Base-by-base conservation (phyloP, 2,329 filamentous ascomycete genomes). In the Botryotinia calthae region DNA sequence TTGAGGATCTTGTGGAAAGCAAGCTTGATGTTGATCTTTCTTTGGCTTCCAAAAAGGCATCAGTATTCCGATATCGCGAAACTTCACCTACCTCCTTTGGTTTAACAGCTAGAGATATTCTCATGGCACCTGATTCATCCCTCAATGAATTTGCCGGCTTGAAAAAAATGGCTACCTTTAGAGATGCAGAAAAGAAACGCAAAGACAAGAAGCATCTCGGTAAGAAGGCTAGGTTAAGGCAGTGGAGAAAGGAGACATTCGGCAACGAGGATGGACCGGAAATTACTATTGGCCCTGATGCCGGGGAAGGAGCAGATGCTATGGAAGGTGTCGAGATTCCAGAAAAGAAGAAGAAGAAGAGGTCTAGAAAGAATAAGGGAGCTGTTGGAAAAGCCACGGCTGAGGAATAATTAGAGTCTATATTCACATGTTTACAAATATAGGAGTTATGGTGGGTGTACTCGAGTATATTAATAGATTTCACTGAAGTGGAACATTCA, bases 121-220 rank as follows among this genome's bases (percentile, higher is more conserved):
- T 99, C 48, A 87, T 91, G 81, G 94, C 97, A 76, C 93, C 95
- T 62, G 96, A 99, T 83, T 85, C 89, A 64, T 90, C 91, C 71
- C 88, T 99, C 76, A 99, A 99, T 82, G 87, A 95, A 76, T 99
- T 92, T 80, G 95, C 91, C 8, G 95, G 96, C 10, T 85, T 99
- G 79, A 99, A 99, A 87, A 98, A 98, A 84, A 88, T 98, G 74
- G 95, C 95, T 7, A 87, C 93, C 8, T 99, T 96, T 85, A 88
- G 96, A 72, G 95, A 98, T 81, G 85, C 87, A 4, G 93, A 95
- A 79, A 96, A 97, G 87, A 98, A 98, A 86, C 87, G 88, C 77
- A 92, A 91, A 79, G 96, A 99, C 80, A 90, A 90, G 84, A 97
- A 97, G 86, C 88, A 89, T 78, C 86, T 98, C 44, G 92, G 93